Percentiles rank a stretch among this genome's conserved stretches.
These are phyloP conservation scores for Pseudohyphozyma bogoriensis DNA, from an alignment of 768 basidiomycete species.

Conservation along the genomic window DNA sequence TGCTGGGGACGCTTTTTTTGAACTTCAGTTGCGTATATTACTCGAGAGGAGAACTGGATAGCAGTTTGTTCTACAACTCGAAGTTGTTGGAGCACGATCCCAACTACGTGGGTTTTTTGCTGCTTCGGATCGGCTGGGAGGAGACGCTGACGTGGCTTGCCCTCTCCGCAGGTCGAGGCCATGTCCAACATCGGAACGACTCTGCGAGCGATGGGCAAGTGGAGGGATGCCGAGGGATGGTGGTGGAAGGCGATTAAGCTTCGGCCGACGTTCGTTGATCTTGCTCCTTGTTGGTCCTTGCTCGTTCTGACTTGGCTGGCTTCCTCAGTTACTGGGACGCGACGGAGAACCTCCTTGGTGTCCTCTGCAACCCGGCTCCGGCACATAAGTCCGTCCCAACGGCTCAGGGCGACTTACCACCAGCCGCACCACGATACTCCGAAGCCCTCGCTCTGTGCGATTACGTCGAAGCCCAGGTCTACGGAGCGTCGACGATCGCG, in stretches of 20 bases:
- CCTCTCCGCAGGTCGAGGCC: constrained; percentile 38
- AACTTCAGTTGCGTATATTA: too few relatives aligned
- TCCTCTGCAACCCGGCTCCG: constrained; percentile 31
- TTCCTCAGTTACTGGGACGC: constrained; percentile 32
- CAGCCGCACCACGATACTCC: constrained; percentile 28
- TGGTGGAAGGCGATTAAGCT: constrained; percentile 42
- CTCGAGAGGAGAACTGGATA: constrained; percentile 37
- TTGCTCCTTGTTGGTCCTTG: not conserved
- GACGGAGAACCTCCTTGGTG: constrained; percentile 39
- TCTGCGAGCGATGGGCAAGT: constrained; percentile 37
- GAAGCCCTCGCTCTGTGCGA: constrained; percentile 39
- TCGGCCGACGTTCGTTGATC: constrained; percentile 12
- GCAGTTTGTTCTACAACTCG: constrained; percentile 36
- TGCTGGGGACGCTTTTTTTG: too few relatives aligned
- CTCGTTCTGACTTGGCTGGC: not conserved
- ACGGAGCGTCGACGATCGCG: constrained; percentile 6
- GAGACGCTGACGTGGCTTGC: not conserved
- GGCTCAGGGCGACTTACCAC: not conserved
- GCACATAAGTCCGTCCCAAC: not conserved
- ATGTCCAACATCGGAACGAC: constrained; percentile 44
- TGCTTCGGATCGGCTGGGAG: constrained; percentile 21
- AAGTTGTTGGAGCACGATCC: constrained; percentile 20
- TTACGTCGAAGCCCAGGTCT: constrained; percentile 36
- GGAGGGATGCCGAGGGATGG: constrained; percentile 39
- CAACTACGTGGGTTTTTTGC: constrained; percentile 37